A percentile compares a stretch with the other conserved stretches of the same genome.
Evolutionary conservation across 1,139 yeast species (phyloP).

Genomic region (Entelexis paramagnoliae): DNA sequence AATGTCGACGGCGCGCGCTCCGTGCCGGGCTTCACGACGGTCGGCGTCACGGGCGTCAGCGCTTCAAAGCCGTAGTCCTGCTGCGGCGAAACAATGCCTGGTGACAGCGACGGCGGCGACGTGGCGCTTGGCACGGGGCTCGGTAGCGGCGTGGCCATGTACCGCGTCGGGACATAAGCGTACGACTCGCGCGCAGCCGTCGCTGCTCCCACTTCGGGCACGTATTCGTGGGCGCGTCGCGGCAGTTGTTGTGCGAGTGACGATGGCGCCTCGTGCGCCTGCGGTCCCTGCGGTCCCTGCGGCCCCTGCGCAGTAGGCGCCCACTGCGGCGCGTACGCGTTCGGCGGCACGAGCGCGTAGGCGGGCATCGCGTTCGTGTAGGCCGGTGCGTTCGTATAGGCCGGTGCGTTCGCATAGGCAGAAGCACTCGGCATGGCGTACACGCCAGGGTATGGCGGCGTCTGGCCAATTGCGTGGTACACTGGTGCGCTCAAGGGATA

Average conservation of each 20-base stretch:
- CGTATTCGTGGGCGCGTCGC: too few relatives aligned
- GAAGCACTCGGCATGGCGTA: background rate
- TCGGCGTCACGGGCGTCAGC: background rate
- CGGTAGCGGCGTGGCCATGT: background rate
- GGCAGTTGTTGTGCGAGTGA: too few relatives aligned
- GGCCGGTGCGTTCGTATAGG: too few relatives aligned
- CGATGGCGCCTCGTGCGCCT: too few relatives aligned
- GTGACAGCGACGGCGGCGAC: background rate
- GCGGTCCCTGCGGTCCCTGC: too few relatives aligned
- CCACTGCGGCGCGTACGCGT: background rate
- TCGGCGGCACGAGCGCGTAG: background rate
- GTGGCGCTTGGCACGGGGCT: background rate
- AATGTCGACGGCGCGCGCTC: background rate
- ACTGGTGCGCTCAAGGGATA: background rate
- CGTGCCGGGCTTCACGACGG: background rate
- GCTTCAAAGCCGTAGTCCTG: background rate
- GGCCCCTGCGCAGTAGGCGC: background rate
- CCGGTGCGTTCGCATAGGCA: too few relatives aligned
- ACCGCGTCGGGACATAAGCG: background rate
- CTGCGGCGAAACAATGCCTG: background rate
- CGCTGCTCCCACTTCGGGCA: too few relatives aligned
- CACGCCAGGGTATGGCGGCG: background rate
- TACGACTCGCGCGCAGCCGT: background rate
- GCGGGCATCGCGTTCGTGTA: background rate
- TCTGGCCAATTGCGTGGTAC: background rate